A percentile compares a stretch with the other conserved stretches of the same genome.
Conservation (phyloP, 257 asterid species). For the Plectranthus barbatus region DNA sequence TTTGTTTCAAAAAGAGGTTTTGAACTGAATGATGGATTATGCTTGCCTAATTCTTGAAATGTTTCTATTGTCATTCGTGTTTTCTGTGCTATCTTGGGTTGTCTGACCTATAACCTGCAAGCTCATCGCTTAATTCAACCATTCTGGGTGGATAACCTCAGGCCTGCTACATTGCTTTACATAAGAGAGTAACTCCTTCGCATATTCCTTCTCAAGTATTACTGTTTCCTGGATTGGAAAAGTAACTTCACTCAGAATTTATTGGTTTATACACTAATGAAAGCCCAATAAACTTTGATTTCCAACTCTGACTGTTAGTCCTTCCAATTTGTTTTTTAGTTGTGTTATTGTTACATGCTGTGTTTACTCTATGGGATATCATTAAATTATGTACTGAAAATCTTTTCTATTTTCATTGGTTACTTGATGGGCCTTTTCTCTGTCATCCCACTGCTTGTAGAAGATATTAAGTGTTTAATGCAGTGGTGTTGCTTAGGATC, state of each 20-base stretch:
- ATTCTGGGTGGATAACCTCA: conserved; percentile 2
- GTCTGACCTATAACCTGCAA: neutral
- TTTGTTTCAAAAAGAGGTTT: conserved; percentile 2
- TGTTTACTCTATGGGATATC: neutral
- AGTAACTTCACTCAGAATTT: neutral
- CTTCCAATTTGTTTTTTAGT: neutral
- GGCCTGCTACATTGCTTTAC: neutral
- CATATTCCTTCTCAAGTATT: neutral
- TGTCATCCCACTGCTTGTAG: neutral
- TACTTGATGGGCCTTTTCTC: neutral
- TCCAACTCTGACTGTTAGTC: neutral
- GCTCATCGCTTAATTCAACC: neutral
- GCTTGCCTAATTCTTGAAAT: too few relatives aligned
- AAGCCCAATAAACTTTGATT: neutral
- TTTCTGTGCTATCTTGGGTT: neutral
- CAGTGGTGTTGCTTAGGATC: conserved; percentile 6
- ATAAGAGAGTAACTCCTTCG: neutral
- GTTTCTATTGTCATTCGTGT: neutral
- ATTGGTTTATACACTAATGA: conserved; percentile 1
- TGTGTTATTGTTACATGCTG: neutral
- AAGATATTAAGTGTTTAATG: neutral
- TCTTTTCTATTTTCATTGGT: neutral
- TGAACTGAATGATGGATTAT: neutral
- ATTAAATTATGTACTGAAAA: neutral
- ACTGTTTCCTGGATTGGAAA: neutral